phyloP scores from a whole-genome alignment of 1,139 yeast species.

The Candida sp. region DNA sequence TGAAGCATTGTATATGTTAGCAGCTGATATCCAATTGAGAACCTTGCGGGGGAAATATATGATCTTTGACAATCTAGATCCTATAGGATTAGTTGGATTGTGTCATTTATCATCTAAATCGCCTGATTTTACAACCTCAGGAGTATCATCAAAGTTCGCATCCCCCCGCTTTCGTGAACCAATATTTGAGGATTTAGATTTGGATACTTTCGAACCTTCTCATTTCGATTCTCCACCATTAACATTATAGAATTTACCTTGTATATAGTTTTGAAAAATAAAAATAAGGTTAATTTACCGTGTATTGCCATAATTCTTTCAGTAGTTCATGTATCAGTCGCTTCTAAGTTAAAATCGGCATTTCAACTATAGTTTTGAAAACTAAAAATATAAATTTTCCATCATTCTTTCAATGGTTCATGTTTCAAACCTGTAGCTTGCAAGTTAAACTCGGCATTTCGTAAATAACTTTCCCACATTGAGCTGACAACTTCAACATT shows the following conservation, averaged over 20 bases:
- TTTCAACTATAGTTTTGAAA: conserved; percentile 12
- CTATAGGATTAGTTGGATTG: neutral
- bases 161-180: neutral
- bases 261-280: too few relatives aligned
- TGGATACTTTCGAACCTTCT: too few relatives aligned
- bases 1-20: conserved; percentile 7
- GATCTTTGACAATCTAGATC: neutral
- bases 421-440: conserved; percentile 66
- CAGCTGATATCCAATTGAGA: neutral
- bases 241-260: too few relatives aligned
- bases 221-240: too few relatives aligned
- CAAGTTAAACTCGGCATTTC: conserved; percentile 68
- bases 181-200: too few relatives aligned
- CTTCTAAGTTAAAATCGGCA: conserved; percentile 68
- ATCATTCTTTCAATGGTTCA: conserved; percentile 36
- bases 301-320: neutral
- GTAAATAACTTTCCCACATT: conserved; percentile 78
- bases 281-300: too few relatives aligned
- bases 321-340: conserved; percentile 65
- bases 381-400: neutral
- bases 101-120: neutral
- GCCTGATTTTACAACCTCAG: neutral
- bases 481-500: conserved; percentile 72
- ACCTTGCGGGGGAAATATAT: neutral
- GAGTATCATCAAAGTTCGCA: neutral